Evolutionary conservation across 2,329 filamentous ascomycete species (phyloP).

Genomic region (Chrysoporthe austroafricana): DNA sequence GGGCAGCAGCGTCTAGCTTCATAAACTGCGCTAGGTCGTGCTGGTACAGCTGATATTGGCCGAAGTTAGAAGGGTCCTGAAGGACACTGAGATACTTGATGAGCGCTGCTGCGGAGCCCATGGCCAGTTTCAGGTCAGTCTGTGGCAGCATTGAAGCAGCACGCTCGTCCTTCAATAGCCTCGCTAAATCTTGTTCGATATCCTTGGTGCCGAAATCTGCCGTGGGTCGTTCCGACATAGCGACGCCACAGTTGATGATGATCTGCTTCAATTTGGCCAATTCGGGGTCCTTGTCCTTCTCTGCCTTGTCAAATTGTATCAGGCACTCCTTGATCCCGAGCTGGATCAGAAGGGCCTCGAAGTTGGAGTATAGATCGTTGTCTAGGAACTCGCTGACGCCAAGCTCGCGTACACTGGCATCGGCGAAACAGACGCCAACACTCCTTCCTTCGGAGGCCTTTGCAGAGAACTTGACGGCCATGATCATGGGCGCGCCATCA

Average conservation of each 20-base stretch:
- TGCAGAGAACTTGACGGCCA: constrained; percentile 91
- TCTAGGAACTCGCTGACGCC: constrained; percentile 98
- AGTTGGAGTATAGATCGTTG: constrained; percentile 97
- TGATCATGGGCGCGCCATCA: constrained; percentile 89
- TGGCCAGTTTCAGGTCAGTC: constrained; percentile 91
- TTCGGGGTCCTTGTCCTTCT: constrained; percentile 88
- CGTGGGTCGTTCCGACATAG: constrained; percentile 77
- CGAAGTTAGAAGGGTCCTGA: constrained; percentile 92
- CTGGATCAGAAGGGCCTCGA: constrained; percentile 94
- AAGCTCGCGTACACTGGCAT: constrained; percentile 92
- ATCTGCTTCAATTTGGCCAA: constrained; percentile 85
- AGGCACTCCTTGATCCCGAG: constrained; percentile 94
- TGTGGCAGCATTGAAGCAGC: constrained; percentile 79
- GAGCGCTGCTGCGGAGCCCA: constrained; percentile 90
- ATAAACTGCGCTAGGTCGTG: constrained; percentile 97
- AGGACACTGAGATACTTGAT: constrained; percentile 94
- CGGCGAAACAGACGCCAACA: constrained; percentile 95
- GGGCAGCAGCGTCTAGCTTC: constrained; percentile 93
- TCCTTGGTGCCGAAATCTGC: constrained; percentile 86
- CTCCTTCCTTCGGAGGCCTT: constrained; percentile 82
- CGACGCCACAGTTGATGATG: constrained; percentile 89
- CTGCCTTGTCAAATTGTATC: constrained; percentile 75
- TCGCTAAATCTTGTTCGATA: constrained; percentile 91
- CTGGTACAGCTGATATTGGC: constrained; percentile 95
- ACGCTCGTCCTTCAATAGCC: constrained; percentile 85